Evolutionary conservation across 768 basidiomycete species (phyloP).

Genomic region (Lactarius sp.): DNA sequence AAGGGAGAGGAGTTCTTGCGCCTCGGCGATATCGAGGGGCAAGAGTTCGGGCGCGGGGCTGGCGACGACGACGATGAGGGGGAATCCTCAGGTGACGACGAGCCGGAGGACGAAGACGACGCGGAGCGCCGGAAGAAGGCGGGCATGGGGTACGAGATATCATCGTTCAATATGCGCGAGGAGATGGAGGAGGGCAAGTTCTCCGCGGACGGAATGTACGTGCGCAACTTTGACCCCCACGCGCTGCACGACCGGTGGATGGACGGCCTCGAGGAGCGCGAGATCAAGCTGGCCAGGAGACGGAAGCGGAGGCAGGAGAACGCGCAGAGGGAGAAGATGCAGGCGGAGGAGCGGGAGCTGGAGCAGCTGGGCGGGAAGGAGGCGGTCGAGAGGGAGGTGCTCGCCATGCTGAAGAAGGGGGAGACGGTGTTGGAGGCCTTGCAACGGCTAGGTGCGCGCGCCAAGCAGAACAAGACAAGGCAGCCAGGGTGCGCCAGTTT

Average conservation of each 20-base stretch:
- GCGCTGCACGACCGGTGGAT: slow-evolving; percentile 95
- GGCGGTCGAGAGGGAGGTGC: slow-evolving; percentile 59
- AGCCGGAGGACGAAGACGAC: slow-evolving; percentile 68
- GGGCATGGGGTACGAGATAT: slow-evolving; percentile 91
- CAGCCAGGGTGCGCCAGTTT: slow-evolving; percentile 25
- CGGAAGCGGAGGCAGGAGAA: slow-evolving; percentile 73
- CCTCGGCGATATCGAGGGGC: slow-evolving; percentile 94
- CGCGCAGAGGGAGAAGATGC: slow-evolving; percentile 59
- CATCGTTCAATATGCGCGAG: slow-evolving; percentile 97
- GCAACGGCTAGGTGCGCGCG: slow-evolving; percentile 71
- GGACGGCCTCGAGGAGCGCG: slow-evolving; percentile 79
- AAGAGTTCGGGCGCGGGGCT: slow-evolving; percentile 67
- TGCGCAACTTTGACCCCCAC: slow-evolving; percentile 82
- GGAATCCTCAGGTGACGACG: slow-evolving; percentile 36
- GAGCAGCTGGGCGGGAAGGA: slow-evolving; percentile 61
- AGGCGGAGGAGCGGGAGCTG: slow-evolving; percentile 71
- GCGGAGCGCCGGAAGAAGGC: slow-evolving; percentile 68
- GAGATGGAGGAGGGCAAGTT: slow-evolving; percentile 99
- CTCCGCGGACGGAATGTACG: slow-evolving; percentile 86
- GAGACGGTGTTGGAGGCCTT: slow-evolving; percentile 89
- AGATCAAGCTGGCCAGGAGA: slow-evolving; percentile 76
- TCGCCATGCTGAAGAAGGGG: slow-evolving; percentile 76
- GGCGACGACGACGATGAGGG: slow-evolving; percentile 39
- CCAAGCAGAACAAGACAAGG: slow-evolving; percentile 43
- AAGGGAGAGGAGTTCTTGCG: slow-evolving; percentile 69